Percentiles rank a stretch among this genome's conserved stretches.
These are phyloP conservation scores for Candida tibetensis DNA, from an alignment of 805 yeast species.

Conservation along the genomic window DNA sequence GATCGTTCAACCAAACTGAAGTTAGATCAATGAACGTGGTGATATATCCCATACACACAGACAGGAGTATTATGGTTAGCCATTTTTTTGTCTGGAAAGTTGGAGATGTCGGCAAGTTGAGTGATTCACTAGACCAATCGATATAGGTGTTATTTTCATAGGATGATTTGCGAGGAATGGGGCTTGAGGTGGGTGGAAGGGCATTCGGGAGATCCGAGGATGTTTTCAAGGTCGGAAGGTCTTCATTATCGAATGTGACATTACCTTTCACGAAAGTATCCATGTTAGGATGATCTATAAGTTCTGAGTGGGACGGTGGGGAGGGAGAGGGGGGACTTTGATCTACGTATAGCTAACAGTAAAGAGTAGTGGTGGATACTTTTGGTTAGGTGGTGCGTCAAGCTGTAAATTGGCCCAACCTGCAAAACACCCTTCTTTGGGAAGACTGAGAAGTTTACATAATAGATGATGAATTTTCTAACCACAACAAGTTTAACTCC, in stretches of 20 bases:
- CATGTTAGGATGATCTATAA: neutral
- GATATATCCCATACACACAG: constrained; percentile 46
- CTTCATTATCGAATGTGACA: neutral
- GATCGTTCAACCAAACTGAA: constrained; percentile 50
- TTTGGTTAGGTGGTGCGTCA: too few relatives aligned
- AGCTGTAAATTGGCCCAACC: too few relatives aligned
- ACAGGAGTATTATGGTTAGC: constrained; percentile 44
- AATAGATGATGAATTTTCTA: neutral
- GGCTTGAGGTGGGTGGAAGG: neutral
- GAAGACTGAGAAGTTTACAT: too few relatives aligned
- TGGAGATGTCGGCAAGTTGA: constrained; percentile 11
- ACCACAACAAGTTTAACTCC: neutral
- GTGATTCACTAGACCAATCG: constrained; percentile 52
- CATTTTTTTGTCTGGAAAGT: constrained; percentile 37
- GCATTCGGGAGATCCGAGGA: neutral
- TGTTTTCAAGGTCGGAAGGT: constrained; percentile 2
- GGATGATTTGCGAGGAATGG: constrained; percentile 1
- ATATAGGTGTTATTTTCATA: constrained; percentile 45
- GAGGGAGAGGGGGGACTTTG: too few relatives aligned
- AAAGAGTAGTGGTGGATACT: too few relatives aligned
- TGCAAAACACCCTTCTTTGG: too few relatives aligned
- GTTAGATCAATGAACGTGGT: constrained; percentile 50
- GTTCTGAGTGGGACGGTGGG: too few relatives aligned
- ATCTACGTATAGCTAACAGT: too few relatives aligned
- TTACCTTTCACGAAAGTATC: neutral